Base-by-base conservation (phyloP, 495 filamentous ascomycete genomes). In the Penicillium soppii region DNA sequence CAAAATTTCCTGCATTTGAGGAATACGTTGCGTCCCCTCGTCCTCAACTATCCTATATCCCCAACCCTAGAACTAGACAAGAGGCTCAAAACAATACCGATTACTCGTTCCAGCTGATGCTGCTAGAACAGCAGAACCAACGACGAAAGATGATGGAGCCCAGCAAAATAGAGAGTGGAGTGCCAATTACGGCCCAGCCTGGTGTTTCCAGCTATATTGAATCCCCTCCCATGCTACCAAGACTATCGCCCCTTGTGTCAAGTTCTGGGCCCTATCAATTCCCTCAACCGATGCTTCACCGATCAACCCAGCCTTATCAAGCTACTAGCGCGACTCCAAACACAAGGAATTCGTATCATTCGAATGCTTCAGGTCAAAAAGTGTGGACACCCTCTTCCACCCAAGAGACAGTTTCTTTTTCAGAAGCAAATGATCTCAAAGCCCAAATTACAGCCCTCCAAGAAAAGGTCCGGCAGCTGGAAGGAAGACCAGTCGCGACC, bases 401-500 rank as follows among this genome's bases (percentile, higher is more conserved):
- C 47, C 37, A 41, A 22, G 25, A 17, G 15, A 41, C 33, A 6
- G 15, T 47, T 3, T 49, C 37, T 49, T 1, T 49, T 2, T 30
- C 47, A n/a, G 47, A 49, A 10, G 26, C 47, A 2, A 52, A 50
- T 9, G 15, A 53, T 7, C 52, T 54, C 5, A 47, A 43, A 7
- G 37, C 38, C 15, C 40, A 54, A 9, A 42, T 54, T 13, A 9
- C 37, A 16, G 35, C 17, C n/a, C 29, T 54, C 2, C 52, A 52
- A 22, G 29, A 29, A 12, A 50, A 52, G 29, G 45, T 52, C 15
- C 37, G 39, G 5, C 15, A 39, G 26, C 23, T 54, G 15, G 52
- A 52, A 19, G 44, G 30, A 5, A 30, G 27, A 4, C 33, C 47
- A 5, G 32, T 10, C 2, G 12, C 27, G 6, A 7, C 21, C 1